Percentiles rank a stretch among this genome's conserved stretches.
Conservation (phyloP, 805 yeast species). For the Kazachstania kunashirensis region DNA sequence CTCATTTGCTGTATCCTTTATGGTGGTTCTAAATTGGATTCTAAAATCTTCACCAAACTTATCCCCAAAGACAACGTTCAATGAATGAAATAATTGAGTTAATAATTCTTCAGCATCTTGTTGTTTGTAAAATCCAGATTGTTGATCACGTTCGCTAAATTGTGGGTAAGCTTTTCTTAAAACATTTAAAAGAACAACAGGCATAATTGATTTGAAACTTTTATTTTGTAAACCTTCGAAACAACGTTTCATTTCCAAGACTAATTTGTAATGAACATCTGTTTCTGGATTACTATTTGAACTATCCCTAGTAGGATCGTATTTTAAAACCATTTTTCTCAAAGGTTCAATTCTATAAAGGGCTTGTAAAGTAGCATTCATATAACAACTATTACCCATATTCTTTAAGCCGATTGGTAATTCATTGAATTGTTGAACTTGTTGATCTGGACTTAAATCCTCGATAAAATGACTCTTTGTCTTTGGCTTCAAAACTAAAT, state of each 20-base stretch:
- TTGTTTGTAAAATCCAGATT: slow-evolving; percentile 70
- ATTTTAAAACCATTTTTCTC: slow-evolving; percentile 50
- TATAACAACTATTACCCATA: slow-evolving; percentile 91
- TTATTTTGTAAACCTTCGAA: slow-evolving; percentile 35
- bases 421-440: slow-evolving; percentile 31
- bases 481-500: slow-evolving; percentile 42
- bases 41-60: slow-evolving; percentile 48
- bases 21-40: slow-evolving; percentile 51
- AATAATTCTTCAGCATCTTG: slow-evolving; percentile 98
- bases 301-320: slow-evolving; percentile 47
- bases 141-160: slow-evolving; percentile 66
- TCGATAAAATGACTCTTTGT: slow-evolving; percentile 53
- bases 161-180: slow-evolving; percentile 73
- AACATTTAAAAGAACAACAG: slow-evolving; percentile 54
- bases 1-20: slow-evolving; percentile 50
- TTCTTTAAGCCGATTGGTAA: slow-evolving; percentile 88
- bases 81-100: slow-evolving; percentile 57
- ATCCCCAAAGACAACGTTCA: slow-evolving; percentile 39
- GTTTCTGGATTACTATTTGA: slow-evolving; percentile 15
- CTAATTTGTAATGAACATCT: slow-evolving; percentile 31
- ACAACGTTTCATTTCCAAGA: slow-evolving; percentile 40
- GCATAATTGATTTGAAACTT: slow-evolving; percentile 45
- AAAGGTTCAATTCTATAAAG: slow-evolving; percentile 71
- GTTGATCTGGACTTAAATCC: slow-evolving; percentile 43
- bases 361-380: slow-evolving; percentile 83